Base-by-base conservation (phyloP, 345 rosid species). In the Rhodomyrtus tomentosa region DNA sequence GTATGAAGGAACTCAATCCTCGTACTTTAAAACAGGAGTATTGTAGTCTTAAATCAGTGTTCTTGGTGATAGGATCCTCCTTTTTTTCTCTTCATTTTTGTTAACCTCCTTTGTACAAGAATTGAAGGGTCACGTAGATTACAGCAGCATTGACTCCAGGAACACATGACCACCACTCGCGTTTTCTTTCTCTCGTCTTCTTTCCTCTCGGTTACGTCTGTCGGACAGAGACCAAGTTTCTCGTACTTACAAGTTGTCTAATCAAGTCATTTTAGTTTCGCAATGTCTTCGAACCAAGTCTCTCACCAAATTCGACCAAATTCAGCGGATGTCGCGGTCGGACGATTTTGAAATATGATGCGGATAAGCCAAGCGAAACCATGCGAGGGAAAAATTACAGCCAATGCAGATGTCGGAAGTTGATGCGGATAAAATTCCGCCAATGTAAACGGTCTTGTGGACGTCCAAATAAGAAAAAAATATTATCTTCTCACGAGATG, bases 311-410 rank as follows among this genome's bases (percentile, higher is more conserved):
- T 62, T 40, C 0, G 1, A 59, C 3, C 40, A 62, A 62, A 0
- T 20, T 36, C 0, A 62, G 22, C 42, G 0, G 2, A 62, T 0
- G 3, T 29, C 1, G 5, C 11, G 0, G 1, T 7, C 2, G 74
- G 22, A 15, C 4, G 22, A 62, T 32, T 15, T 4, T 42, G 16
- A 32, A 1, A 21, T 16, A 32, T 7, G 21, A 62, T 0, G 22
- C 0, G 11, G 3, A 62, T n/a, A 58, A n/a, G 7, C n/a, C 36
- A 52, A 5, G 22, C 22, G 22, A 18, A 6, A 62, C 40, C 52
- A 4, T 13, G 18, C 4, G 52, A 14, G 52, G 13, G 52, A 14
- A 50, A 50, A 50, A 45, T 45, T 45, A 45, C 9, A 45, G 49
- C 49, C 11, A 3, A 50, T 13, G 16, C 4, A 50, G 52, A 50